Percentiles rank a stretch among this genome's conserved stretches.
phyloP scores from a whole-genome alignment of 305 asterid genomes.

The Vinca major region DNA sequence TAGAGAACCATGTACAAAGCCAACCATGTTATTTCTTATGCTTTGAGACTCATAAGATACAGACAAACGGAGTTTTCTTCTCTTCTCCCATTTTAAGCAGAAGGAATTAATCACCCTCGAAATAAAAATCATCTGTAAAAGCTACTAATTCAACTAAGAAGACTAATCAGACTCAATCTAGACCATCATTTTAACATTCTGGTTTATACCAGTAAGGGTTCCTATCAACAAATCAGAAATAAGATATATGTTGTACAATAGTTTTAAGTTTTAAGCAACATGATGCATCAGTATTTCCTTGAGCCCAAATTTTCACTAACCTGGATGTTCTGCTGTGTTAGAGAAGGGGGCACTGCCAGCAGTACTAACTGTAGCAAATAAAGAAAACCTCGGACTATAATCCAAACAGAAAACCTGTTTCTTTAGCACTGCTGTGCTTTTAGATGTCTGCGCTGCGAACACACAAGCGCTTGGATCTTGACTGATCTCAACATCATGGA shows the following conservation, averaged over 20 bases:
- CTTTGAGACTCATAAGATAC: too few relatives aligned
- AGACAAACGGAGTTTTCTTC: too few relatives aligned
- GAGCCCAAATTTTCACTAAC: conserved; percentile 10
- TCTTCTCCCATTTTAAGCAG: background rate
- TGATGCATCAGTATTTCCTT: background rate
- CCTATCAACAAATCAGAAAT: background rate
- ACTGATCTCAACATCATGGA: conserved; percentile 74
- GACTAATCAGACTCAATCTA: background rate
- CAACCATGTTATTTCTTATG: too few relatives aligned
- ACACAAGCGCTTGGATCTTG: conserved; percentile 75
- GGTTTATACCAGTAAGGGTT: background rate
- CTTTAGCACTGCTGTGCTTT: conserved; percentile 32
- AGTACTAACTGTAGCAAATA: conserved; percentile 52
- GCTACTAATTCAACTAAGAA: background rate
- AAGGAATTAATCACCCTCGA: background rate
- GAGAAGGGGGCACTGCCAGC: conserved; percentile 34
- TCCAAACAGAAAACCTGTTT: conserved; percentile 64
- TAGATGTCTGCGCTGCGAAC: conserved; percentile 41
- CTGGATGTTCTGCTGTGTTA: conserved; percentile 14
- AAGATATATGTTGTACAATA: background rate
- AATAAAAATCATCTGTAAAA: background rate
- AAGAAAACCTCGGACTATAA: conserved; percentile 48
- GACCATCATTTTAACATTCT: background rate
- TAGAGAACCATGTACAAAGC: too few relatives aligned
- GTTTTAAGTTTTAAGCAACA: background rate